Evolutionary conservation across 2,329 filamentous ascomycete genomes (phyloP).

Genomic region (Clonostachys rhizophaga): DNA sequence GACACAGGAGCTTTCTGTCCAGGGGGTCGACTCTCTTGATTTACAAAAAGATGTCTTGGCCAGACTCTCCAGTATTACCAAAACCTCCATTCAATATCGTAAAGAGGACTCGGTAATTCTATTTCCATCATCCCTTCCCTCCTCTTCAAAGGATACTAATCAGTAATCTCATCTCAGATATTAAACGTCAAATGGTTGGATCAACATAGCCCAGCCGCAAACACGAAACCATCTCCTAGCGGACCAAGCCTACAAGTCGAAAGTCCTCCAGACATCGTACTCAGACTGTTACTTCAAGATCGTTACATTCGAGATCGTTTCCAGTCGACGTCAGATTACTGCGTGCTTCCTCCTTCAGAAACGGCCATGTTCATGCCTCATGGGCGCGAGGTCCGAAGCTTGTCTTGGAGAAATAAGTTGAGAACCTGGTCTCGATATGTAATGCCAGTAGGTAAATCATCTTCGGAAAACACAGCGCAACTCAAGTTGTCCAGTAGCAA

Average conservation of each 20-base stretch:
- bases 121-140: neutral
- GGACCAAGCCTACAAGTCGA: neutral
- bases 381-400: constrained; percentile 17
- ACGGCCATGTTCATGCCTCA: constrained; percentile 6
- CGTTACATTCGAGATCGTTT: neutral
- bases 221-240: too few relatives aligned
- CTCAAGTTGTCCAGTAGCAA: constrained; percentile 1
- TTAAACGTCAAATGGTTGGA: too few relatives aligned
- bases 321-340: too few relatives aligned
- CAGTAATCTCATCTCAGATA: too few relatives aligned
- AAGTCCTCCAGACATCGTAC: neutral
- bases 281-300: neutral
- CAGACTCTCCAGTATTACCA: constrained; percentile 23
- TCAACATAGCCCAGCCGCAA: too few relatives aligned
- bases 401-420: constrained; percentile 27
- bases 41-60: constrained; percentile 13
- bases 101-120: constrained; percentile 11
- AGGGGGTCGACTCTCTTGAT: constrained; percentile 7
- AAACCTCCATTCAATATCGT: constrained; percentile 16
- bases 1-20: constrained; percentile 16
- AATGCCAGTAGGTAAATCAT: constrained; percentile 6
- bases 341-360: constrained; percentile 2
- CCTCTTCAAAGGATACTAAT: too few relatives aligned
- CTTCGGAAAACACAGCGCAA: neutral
- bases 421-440: constrained; percentile 21